Evolutionary conservation across 208 protist species (phyloP), one percentile per base, ranked within the genome.

Genomic region (Vickermania spadyakhi): DNA sequence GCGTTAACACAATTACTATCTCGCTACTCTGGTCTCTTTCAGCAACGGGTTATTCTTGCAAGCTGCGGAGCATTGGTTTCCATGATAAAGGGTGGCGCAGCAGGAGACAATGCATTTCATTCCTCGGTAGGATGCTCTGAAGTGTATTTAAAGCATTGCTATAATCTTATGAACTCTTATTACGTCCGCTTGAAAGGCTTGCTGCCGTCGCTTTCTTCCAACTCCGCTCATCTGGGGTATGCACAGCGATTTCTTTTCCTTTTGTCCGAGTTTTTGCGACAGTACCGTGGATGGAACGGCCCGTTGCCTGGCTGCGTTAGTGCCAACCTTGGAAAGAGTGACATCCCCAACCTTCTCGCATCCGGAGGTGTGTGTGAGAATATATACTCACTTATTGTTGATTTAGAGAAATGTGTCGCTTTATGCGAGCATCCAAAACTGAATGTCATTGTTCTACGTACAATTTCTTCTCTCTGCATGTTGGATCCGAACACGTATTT

Each of bases 111-210:
- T 62, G 2, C 56, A 64, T 3, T 55, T 72, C 21, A 74, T 83
- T 1, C n/a, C n/a, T n/a, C n/a, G n/a, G 36, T n/a, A 45, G 36
- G 11, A 7, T 45, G 18, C 36, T 84, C 87, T 41, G 64, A 64
- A 13, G 73, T 74, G n/a, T 88, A 95, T 58, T 59, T 95, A 55
- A 57, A 66, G 23, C 65, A 84, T 27, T 93, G 82, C 71, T 95
- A 95, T 62, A 66, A 68, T 5, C 77, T 93, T 50, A 89, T 95
- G 84, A 93, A 92, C 64, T 79, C 66, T 21, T 93, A 93, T 70
- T 95, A 91, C 61, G 75, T 79, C 45, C 77, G 75, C 28, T 70
- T 79, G 36, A 55, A 68, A 0, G 68, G 62, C 14, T 64, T 95
- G 42, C 26, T 88, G 29, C 66, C 75, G 23, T 72, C 62, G 29